Evolutionary conservation across 2,329 filamentous ascomycete species (phyloP).

Genomic region (Madurella fahalii): DNA sequence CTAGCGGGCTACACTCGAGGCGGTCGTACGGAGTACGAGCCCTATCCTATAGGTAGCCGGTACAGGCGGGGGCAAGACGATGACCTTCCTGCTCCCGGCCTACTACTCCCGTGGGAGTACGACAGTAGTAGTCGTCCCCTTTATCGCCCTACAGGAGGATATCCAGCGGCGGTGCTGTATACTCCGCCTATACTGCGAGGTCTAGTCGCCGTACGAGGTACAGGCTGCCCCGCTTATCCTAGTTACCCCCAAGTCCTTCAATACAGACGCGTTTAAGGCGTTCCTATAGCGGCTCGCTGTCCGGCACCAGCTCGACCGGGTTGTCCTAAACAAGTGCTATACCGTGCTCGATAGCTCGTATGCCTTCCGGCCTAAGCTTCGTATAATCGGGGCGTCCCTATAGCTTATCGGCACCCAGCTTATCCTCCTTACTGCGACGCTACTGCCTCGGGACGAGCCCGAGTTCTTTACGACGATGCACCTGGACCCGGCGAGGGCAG

Average conservation of each 20-base stretch:
- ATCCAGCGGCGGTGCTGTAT: neutral
- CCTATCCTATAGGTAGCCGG: slow-evolving; percentile 15
- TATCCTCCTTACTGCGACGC: slow-evolving; percentile 3
- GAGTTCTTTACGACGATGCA: no score
- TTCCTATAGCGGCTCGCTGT: slow-evolving; percentile 3
- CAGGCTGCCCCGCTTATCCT: neutral
- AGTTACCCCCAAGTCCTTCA: neutral
- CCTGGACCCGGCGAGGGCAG: neutral
- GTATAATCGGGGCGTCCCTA: neutral
- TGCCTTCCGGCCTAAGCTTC: neutral
- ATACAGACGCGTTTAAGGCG: neutral
- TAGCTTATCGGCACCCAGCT: neutral
- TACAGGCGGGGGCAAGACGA: slow-evolving; percentile 19
- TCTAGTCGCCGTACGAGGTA: neutral
- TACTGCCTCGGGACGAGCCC: slow-evolving; percentile 1
- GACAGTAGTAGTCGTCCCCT: slow-evolving; percentile 6
- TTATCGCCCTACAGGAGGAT: neutral
- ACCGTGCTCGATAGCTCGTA: slow-evolving; percentile 5
- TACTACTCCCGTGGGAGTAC: neutral
- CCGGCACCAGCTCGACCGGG: slow-evolving; percentile 4
- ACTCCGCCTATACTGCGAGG: neutral
- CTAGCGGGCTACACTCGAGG: slow-evolving; percentile 11
- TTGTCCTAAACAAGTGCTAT: slow-evolving; percentile 6
- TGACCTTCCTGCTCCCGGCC: slow-evolving; percentile 22
- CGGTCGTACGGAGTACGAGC: slow-evolving; percentile 6